Conservation (phyloP, 1,139 yeast genomes). For the Pichia sp. region DNA sequence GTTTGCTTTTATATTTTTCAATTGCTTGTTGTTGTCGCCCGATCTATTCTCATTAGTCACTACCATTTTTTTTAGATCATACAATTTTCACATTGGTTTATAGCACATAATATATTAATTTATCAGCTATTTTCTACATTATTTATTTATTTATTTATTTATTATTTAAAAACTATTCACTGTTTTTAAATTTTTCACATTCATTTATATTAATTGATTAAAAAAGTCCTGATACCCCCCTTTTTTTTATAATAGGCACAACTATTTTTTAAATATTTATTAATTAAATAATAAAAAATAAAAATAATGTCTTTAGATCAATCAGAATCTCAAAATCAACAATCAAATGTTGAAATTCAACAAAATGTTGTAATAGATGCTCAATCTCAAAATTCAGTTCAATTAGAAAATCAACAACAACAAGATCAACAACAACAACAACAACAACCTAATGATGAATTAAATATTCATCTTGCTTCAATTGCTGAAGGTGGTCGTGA, state of each 20-base stretch:
- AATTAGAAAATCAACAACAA: constrained; percentile 7
- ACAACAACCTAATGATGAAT: constrained; percentile 1
- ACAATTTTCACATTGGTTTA: too few species aligned
- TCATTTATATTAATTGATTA: too few species aligned
- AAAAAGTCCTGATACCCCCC: too few species aligned
- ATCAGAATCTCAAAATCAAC: not conserved
- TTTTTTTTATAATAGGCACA: not conserved
- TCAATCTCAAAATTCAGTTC: constrained; percentile 8
- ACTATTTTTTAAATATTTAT: not conserved
- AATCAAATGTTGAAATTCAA: constrained; percentile 8
- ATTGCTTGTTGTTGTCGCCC: too few species aligned
- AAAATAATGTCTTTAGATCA: constrained; percentile 6
- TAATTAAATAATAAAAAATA: not conserved
- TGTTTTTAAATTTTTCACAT: too few species aligned
- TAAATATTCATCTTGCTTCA: constrained; percentile 44
- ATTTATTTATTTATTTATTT: too few species aligned
- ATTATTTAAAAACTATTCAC: too few species aligned
- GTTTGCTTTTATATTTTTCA: too few species aligned
- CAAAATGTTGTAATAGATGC: constrained; percentile 7
- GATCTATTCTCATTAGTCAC: too few species aligned
- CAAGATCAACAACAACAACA: not conserved
- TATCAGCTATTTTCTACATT: too few species aligned
- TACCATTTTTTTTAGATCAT: too few species aligned
- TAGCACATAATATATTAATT: too few species aligned
- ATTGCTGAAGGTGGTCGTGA: constrained; percentile 82